Percentiles rank a stretch among this genome's conserved stretches.
phyloP scores from a whole-genome alignment of 192 early-diverging fungal genomes.

The Coemansia sp. region DNA sequence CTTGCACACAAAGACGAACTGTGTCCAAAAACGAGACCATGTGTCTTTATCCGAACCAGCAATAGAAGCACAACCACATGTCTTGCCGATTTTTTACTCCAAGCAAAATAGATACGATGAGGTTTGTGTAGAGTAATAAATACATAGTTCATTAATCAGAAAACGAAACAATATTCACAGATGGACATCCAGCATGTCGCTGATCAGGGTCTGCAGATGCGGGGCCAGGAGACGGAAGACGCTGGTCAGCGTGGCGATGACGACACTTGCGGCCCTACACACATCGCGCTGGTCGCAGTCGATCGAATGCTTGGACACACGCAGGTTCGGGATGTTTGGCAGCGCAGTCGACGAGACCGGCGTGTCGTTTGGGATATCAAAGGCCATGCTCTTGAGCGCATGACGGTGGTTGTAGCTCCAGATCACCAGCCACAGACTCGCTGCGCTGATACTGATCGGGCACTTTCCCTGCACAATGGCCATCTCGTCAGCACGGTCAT shows the following conservation, averaged over 20 bases:
- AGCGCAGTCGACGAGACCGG: slow-evolving; percentile 31
- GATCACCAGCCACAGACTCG: slow-evolving; percentile 62
- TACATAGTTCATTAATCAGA: neutral
- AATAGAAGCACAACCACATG: no score
- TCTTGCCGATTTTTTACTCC: no score
- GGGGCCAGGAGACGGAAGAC: slow-evolving; percentile 57
- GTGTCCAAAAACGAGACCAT: no score
- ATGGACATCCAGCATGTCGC: slow-evolving; percentile 24
- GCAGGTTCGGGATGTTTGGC: slow-evolving; percentile 21
- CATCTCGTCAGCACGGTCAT: slow-evolving; percentile 58
- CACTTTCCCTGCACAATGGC: slow-evolving; percentile 65
- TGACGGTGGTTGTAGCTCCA: slow-evolving; percentile 59
- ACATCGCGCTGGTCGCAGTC: slow-evolving; percentile 59
- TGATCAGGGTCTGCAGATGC: slow-evolving; percentile 19
- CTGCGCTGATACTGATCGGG: slow-evolving; percentile 63
- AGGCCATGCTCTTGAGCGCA: slow-evolving; percentile 11
- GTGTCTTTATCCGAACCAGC: no score
- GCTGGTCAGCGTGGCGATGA: slow-evolving; percentile 62
- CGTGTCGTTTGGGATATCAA: slow-evolving; percentile 11
- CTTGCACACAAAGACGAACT: no score
- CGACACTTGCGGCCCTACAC: slow-evolving; percentile 57
- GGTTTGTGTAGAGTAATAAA: neutral
- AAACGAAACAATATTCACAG: slow-evolving; percentile 8
- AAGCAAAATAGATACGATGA: no score
- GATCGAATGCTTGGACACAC: slow-evolving; percentile 28